These are phyloP conservation scores for Ophiosphaerella herpotricha DNA, from an alignment of 2,329 filamentous ascomycete species.

Conservation along the genomic window DNA sequence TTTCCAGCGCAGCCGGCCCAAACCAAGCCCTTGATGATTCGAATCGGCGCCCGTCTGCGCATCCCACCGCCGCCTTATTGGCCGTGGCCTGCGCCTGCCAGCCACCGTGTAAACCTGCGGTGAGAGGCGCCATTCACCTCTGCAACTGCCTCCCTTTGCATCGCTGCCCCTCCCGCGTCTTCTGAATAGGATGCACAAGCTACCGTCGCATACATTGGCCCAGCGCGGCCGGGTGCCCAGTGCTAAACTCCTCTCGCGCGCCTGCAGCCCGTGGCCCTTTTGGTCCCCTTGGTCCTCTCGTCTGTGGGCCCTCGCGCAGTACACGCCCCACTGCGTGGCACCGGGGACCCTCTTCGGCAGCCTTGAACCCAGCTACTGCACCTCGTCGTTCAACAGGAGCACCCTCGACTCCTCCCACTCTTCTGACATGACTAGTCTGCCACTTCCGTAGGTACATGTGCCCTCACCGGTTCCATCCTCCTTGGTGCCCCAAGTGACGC, in stretches of 20 bases:
- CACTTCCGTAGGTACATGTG: too few relatives aligned
- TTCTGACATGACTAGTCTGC: neutral
- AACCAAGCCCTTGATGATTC: conserved; percentile 15
- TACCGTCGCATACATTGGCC: conserved; percentile 30
- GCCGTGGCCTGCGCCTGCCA: conserved; percentile 18
- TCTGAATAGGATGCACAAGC: neutral
- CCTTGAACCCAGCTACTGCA: conserved; percentile 21
- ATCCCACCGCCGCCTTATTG: conserved; percentile 21
- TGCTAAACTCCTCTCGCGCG: conserved; percentile 10
- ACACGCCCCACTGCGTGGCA: conserved; percentile 20
- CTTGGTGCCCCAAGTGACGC: conserved; percentile 12
- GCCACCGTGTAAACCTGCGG: conserved; percentile 31
- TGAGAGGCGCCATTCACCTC: conserved; percentile 27
- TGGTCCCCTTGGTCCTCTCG: conserved; percentile 3
- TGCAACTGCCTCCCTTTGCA: neutral
- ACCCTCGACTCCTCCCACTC: conserved; percentile 3
- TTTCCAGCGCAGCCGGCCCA: conserved; percentile 23
- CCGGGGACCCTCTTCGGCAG: conserved; percentile 19
- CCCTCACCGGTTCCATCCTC: neutral
- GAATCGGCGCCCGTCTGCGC: conserved; percentile 21
- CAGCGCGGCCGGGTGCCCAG: conserved; percentile 13
- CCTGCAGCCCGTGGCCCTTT: conserved; percentile 27
- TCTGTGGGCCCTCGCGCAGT: conserved; percentile 21
- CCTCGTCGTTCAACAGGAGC: conserved; percentile 8
- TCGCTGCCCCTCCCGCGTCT: conserved; percentile 3